Conservation (phyloP, 345 rosid genomes). For the Syzygium aromaticum region DNA sequence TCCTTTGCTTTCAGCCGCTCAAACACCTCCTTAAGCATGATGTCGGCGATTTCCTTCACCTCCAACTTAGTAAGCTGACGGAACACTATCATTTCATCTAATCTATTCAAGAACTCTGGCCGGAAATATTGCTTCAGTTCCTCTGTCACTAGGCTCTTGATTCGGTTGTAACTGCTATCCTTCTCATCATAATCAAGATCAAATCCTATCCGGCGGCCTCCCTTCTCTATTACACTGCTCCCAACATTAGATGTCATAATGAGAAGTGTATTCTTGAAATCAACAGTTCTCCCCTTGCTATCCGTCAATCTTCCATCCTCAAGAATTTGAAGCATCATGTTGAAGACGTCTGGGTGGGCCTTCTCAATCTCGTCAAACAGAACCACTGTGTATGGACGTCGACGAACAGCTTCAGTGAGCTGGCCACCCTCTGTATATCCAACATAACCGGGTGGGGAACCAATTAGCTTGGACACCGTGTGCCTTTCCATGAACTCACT, state of each 20-base stretch:
- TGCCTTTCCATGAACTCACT: constrained; percentile 70
- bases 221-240: constrained; percentile 23
- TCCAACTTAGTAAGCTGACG: constrained; percentile 34
- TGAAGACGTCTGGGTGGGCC: constrained; percentile 56
- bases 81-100: constrained; percentile 60
- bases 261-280: constrained; percentile 53
- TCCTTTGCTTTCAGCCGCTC: constrained; percentile 38
- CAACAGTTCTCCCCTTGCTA: constrained; percentile 46
- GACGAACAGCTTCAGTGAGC: constrained; percentile 50
- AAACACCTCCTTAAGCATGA: constrained; percentile 36
- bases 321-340: constrained; percentile 50
- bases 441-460: constrained; percentile 58
- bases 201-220: constrained; percentile 8
- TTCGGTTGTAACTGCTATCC: constrained; percentile 19
- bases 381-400: constrained; percentile 38
- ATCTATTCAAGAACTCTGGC: constrained; percentile 56
- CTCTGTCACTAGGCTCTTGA: constrained; percentile 26
- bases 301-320: constrained; percentile 60
- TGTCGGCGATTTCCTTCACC: constrained; percentile 41
- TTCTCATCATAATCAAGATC: constrained; percentile 18
- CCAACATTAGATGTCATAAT: constrained; percentile 63
- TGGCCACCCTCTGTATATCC: constrained; percentile 60
- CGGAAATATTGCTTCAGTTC: constrained; percentile 45
- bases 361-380: constrained; percentile 67
- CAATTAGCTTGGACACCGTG: constrained; percentile 48